Conservation (phyloP, 495 filamentous ascomycete genomes). For the Amphirosellinia nigrospora region DNA sequence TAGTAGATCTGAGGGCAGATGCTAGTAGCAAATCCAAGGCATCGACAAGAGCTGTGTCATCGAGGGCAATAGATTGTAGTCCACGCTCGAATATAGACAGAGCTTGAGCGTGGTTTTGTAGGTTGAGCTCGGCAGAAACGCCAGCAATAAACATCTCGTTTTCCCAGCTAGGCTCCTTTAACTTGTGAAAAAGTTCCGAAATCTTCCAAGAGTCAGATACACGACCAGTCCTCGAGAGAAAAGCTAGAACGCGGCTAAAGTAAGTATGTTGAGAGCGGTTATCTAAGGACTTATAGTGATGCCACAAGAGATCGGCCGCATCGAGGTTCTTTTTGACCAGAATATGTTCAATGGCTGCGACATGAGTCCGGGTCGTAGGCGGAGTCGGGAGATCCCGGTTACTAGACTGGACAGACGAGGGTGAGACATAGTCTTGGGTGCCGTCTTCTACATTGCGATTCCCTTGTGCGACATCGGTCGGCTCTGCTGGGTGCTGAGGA, state of each 20-base stretch:
- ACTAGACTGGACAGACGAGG: neutral
- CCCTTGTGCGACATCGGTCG: neutral
- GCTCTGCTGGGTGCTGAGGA: neutral
- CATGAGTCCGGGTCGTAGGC: neutral
- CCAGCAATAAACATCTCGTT: constrained; percentile 30
- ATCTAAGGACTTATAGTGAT: constrained; percentile 31
- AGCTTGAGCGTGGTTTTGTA: constrained; percentile 33
- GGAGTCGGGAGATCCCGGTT: neutral
- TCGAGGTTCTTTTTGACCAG: constrained; percentile 17
- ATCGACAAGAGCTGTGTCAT: constrained; percentile 28
- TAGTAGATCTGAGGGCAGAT: constrained; percentile 26
- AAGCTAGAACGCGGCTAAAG: constrained; percentile 25
- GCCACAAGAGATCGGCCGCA: constrained; percentile 32
- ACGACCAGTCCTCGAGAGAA: constrained; percentile 32
- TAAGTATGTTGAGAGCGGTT: constrained; percentile 24
- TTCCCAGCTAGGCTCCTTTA: constrained; percentile 32
- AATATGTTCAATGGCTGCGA: constrained; percentile 24
- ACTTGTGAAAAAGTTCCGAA: constrained; percentile 36
- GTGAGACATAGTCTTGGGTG: neutral
- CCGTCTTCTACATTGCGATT: neutral
- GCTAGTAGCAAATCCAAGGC: constrained; percentile 36
- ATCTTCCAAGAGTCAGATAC: constrained; percentile 38
- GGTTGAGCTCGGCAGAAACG: constrained; percentile 34
- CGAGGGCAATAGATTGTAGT: constrained; percentile 22
- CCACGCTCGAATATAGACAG: constrained; percentile 34